Base-by-base conservation (phyloP, 1,139 yeast genomes). In the Diutina neorugosa region DNA sequence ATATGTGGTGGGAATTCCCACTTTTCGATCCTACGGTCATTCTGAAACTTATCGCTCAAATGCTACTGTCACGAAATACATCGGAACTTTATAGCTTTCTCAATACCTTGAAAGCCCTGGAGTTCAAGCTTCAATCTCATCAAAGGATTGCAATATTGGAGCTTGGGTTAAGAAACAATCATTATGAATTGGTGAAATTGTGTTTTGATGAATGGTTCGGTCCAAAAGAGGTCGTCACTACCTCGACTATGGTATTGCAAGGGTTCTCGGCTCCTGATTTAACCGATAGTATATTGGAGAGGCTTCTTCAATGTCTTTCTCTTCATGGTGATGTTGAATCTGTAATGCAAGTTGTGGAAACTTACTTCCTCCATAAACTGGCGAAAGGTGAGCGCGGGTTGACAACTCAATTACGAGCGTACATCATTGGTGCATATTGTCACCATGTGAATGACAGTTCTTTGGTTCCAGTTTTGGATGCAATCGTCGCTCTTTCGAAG, bases 371-470 rank as follows among this genome's bases (percentile, higher is more conserved):
- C 6, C 73, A 70, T 53, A 65, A 67, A 52, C 54, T 63, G 0
- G 57, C 69, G 52, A 60, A 58, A 23, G 77, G 77, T 1, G 69
- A 70, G 53, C 61, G 57, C 34, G 71, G 69, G 1, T 58, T 74
- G 48, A 66, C 68, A 37, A 68, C 66, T 51, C 73, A 71, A 8
- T 56, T 74, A 23, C 65, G 71, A 52, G 55, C 69, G 3, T 63
- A 63, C 46, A 66, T 73, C 5, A 64, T 74, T 7, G 69, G 69
- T 53, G 66, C 78, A 1, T 72, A 74, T 55, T 71, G 77, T 56
- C 65, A 64, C 55, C 61, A 64, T 52, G 53, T 51, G 4, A 23
- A 46, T 3, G 23, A 25, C 4, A 27, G 4, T 3, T n/a, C 19
- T 11, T 21, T 46, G 8, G 4, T 4, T 4, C 21, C 37, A 6